Conservation (phyloP, 2,329 filamentous ascomycete species). For the Colletotrichum sp. region DNA sequence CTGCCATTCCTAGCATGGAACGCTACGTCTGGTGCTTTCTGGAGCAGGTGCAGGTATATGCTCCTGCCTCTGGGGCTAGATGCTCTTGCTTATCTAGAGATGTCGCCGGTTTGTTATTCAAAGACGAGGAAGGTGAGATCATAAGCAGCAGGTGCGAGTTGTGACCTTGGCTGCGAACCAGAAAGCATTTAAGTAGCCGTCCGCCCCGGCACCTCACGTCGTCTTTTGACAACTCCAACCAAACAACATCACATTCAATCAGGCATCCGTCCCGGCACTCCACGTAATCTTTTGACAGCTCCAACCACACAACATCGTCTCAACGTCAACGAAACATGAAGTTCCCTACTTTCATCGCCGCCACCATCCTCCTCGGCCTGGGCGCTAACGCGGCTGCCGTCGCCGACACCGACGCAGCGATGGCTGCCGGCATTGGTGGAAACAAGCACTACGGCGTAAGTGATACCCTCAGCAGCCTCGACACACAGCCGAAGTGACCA, state of each 20-base stretch:
- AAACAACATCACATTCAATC: not conserved
- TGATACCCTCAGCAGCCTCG: not conserved
- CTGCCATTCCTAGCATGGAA: too few species aligned
- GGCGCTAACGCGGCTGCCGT: not conserved
- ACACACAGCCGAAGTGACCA: not conserved
- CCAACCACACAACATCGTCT: not conserved
- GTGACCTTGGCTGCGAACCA: not conserved
- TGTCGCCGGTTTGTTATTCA: not conserved
- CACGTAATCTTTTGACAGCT: not conserved
- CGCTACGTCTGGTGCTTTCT: too few species aligned
- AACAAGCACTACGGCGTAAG: not conserved
- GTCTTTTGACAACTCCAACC: not conserved
- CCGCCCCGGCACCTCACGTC: not conserved
- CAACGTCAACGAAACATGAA: not conserved
- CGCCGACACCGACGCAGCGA: not conserved
- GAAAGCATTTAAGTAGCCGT: not conserved
- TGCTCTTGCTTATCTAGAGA: not conserved
- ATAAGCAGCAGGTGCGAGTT: rapidly evolving
- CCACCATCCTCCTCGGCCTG: not conserved
- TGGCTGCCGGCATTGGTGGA: not conserved
- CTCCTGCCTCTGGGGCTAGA: not conserved
- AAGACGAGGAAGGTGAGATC: not conserved
- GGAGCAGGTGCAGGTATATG: not conserved
- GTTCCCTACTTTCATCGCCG: not conserved
- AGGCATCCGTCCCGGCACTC: not conserved